A percentile compares a stretch with the other conserved stretches of the same genome.
Evolutionary conservation across 306 rosid species (phyloP).

Genomic region (Purshia tridentata): DNA sequence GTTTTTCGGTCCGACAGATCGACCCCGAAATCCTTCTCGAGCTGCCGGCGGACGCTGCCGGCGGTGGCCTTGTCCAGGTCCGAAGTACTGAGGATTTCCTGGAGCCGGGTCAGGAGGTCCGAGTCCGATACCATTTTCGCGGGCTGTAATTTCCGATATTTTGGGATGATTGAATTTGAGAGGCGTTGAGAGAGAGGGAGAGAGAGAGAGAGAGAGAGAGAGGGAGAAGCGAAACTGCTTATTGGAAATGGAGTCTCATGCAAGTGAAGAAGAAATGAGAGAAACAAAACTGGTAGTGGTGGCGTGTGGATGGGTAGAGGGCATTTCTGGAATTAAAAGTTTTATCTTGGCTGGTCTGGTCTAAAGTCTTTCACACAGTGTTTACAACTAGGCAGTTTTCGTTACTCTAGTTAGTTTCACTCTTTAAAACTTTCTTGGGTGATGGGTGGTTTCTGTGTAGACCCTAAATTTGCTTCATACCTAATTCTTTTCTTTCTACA

Average conservation of each 20-base stretch:
- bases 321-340: conserved; percentile 1
- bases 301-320: conserved; percentile 11
- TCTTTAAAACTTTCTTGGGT: too few relatives aligned
- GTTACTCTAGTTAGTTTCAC: too few relatives aligned
- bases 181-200: background rate
- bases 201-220: background rate
- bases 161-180: background rate
- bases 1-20: conserved; percentile 36
- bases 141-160: background rate
- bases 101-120: conserved; percentile 36
- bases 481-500: too few relatives aligned
- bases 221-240: background rate
- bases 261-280: conserved; percentile 19
- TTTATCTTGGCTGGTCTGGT: background rate
- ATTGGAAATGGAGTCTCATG: conserved; percentile 30
- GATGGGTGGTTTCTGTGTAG: too few relatives aligned
- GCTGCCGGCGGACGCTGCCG: conserved; percentile 42
- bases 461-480: too few relatives aligned
- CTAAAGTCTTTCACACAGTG: background rate
- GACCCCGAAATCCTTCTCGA: conserved; percentile 33
- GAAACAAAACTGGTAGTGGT: background rate
- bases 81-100: conserved; percentile 29
- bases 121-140: conserved; percentile 29
- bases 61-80: conserved; percentile 43
- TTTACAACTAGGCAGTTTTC: too few relatives aligned